Percentiles rank a stretch among this genome's conserved stretches.
phyloP scores from a whole-genome alignment of 306 rosid genomes.

The Crotalaria pallida region DNA sequence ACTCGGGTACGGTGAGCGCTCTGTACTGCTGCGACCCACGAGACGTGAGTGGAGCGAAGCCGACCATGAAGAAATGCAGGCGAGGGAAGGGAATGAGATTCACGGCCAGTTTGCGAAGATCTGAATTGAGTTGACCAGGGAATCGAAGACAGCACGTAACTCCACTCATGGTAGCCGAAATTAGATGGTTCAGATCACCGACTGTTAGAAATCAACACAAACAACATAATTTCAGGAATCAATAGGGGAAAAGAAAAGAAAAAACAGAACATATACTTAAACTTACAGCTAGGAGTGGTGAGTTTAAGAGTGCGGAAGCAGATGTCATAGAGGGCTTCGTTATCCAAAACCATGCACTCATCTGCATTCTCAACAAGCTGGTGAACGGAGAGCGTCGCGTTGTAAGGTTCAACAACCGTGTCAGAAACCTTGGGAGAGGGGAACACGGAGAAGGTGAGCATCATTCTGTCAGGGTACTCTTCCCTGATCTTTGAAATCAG shows the following conservation, averaged over 20 bases:
- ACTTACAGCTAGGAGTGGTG: conserved; percentile 65
- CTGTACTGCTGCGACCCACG: conserved; percentile 71
- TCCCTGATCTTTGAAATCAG: conserved; percentile 56
- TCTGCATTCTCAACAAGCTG: conserved; percentile 64
- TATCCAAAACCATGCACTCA: conserved; percentile 64
- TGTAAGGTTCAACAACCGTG: conserved; percentile 61
- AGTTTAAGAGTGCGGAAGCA: conserved; percentile 59
- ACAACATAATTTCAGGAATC: neutral
- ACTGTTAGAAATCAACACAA: conserved; percentile 31
- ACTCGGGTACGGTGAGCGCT: conserved; percentile 63
- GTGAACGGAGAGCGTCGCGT: conserved; percentile 59
- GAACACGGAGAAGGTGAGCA: conserved; percentile 59
- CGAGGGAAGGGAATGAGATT: conserved; percentile 68
- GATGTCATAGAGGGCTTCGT: conserved; percentile 57
- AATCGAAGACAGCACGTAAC: conserved; percentile 69
- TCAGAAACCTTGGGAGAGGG: conserved; percentile 62
- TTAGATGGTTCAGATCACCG: conserved; percentile 62
- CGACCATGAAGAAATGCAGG: conserved; percentile 68
- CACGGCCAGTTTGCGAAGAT: conserved; percentile 66
- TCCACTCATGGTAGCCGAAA: conserved; percentile 74
- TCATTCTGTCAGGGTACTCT: conserved; percentile 57
- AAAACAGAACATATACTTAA: conserved; percentile 19
- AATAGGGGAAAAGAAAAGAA: neutral
- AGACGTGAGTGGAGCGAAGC: conserved; percentile 68
- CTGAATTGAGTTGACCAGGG: conserved; percentile 69